Conservation (phyloP, 2,329 filamentous ascomycete genomes). For the Ceratocystis destructans region DNA sequence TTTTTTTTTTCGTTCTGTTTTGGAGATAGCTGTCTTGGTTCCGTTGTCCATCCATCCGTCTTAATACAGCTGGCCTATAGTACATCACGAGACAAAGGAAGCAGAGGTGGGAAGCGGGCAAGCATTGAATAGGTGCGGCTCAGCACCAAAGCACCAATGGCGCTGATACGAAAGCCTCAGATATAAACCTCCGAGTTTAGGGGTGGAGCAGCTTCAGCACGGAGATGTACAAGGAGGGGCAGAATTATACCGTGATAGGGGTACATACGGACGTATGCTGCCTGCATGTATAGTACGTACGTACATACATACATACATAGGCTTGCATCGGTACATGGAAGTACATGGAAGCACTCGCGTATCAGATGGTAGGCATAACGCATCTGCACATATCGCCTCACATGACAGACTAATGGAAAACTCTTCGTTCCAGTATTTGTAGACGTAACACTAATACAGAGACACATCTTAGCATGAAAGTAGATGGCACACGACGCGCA, state of each 20-base stretch:
- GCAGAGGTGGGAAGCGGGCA: neutral
- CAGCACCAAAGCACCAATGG: neutral
- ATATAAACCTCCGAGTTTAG: neutral
- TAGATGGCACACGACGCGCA: neutral
- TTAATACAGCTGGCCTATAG: neutral
- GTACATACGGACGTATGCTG: neutral
- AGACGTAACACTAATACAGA: slow-evolving; percentile 1
- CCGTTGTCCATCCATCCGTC: neutral
- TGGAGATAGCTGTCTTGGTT: neutral
- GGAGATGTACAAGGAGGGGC: neutral
- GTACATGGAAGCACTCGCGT: too few relatives aligned
- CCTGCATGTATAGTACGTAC: neutral
- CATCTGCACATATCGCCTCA: neutral
- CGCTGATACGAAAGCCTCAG: neutral
- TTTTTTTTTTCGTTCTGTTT: neutral
- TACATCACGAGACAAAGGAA: neutral
- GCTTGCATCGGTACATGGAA: neutral
- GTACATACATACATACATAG: neutral
- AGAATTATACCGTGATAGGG: neutral
- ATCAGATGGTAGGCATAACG: too few relatives aligned
- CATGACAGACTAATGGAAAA: neutral
- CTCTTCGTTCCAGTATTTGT: neutral
- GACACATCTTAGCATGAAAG: neutral
- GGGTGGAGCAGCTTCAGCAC: neutral
- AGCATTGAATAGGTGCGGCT: neutral